Conservation (phyloP, 768 basidiomycete species). For the Lentinula edodes region DNA sequence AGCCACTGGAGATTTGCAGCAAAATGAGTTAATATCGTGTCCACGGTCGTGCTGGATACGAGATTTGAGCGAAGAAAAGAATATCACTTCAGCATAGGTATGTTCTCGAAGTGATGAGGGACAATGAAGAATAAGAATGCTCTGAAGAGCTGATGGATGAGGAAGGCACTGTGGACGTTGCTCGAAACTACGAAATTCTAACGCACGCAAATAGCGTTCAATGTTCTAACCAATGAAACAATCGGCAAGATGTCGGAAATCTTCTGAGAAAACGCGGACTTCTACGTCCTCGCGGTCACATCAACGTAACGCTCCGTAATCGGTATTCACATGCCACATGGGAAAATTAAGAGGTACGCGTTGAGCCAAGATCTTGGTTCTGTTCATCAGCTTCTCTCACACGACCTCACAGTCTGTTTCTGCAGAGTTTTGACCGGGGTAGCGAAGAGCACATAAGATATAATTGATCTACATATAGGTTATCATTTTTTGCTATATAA, state of each 20-base stretch:
- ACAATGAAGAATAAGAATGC: background rate
- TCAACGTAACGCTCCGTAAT: conserved; percentile 2
- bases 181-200: background rate
- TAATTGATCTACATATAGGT: too few relatives aligned
- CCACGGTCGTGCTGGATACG: conserved; percentile 26
- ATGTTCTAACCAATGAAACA: conserved; percentile 6
- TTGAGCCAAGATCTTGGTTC: background rate
- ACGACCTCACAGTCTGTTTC: background rate
- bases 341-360: background rate
- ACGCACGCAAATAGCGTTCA: conserved; percentile 8
- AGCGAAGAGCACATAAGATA: too few relatives aligned
- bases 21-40: conserved; percentile 33
- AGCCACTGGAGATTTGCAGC: conserved; percentile 39
- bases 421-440: too few relatives aligned
- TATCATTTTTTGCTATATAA: too few relatives aligned
- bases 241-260: conserved; percentile 5
- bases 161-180: conserved; percentile 4
- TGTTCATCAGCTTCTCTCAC: background rate
- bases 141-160: background rate
- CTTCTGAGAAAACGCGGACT: background rate
- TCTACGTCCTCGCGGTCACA: conserved; percentile 2
- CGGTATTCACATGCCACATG: conserved; percentile 1
- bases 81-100: conserved; percentile 23
- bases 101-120: background rate
- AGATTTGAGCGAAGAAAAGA: conserved; percentile 29